phyloP scores from a whole-genome alignment of 129 eudicot genomes.

The Arctium lappa region DNA sequence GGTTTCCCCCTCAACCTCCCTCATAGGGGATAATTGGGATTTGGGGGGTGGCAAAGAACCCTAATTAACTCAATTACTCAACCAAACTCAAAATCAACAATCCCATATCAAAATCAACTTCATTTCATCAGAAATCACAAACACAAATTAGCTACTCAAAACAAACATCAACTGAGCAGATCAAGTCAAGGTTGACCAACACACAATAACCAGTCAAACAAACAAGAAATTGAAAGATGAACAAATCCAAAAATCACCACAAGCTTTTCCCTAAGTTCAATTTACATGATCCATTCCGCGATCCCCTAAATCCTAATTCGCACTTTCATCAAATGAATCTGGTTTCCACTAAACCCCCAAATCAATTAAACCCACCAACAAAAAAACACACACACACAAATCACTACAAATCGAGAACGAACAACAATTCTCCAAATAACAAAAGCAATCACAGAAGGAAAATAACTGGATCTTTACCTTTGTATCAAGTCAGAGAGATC shows the following conservation, averaged over 20 bases:
- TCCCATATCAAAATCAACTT: background rate
- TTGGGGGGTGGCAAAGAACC: background rate
- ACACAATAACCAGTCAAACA: background rate
- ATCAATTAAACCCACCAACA: background rate
- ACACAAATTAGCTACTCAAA: slow-evolving; percentile 5
- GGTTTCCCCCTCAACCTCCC: too few relatives aligned
- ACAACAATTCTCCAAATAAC: background rate
- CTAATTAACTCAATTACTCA: background rate
- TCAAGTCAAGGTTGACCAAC: background rate
- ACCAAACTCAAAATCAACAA: background rate
- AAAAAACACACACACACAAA: background rate
- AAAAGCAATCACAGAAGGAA: background rate
- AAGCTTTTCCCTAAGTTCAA: background rate
- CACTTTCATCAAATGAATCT: background rate
- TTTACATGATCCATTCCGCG: background rate
- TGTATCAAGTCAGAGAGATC: background rate
- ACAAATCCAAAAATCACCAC: background rate
- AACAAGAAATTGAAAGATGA: background rate
- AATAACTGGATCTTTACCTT: background rate
- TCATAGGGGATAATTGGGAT: background rate
- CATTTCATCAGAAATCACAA: background rate
- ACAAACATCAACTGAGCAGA: slow-evolving; percentile 11
- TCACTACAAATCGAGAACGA: slow-evolving; percentile 1
- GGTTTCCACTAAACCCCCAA: background rate
- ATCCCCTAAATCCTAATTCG: background rate